Conservation (phyloP, 2,329 filamentous ascomycete species). For the Gnomoniopsis sp. region DNA sequence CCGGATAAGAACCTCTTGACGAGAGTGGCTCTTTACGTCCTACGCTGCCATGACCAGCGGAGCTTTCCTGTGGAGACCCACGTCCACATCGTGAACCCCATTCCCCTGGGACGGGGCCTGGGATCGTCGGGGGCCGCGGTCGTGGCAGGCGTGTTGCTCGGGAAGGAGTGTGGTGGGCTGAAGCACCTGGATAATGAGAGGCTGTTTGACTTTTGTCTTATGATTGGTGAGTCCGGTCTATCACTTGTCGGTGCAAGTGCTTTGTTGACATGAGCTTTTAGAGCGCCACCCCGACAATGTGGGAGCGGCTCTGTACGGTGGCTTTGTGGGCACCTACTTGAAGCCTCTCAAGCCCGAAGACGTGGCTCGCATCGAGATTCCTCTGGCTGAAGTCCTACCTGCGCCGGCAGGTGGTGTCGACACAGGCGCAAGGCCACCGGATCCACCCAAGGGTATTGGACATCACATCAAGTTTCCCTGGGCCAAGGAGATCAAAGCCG, state of each 20-base stretch:
- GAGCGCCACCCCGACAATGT: conserved; percentile 93
- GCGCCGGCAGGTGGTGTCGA: conserved; percentile 87
- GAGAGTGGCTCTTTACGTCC: conserved; percentile 87
- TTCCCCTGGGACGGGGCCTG: conserved; percentile 85
- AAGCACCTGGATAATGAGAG: conserved; percentile 71
- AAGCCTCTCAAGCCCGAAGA: conserved; percentile 89
- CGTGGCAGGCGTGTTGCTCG: conserved; percentile 90
- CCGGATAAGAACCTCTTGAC: conserved; percentile 91
- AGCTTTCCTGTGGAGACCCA: conserved; percentile 82
- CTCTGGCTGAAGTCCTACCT: conserved; percentile 87
- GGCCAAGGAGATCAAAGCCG: conserved; percentile 92
- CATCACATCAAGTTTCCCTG: conserved; percentile 95
- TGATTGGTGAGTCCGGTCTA: conserved; percentile 68
- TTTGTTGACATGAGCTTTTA: conserved; percentile 25
- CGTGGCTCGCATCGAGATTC: conserved; percentile 86
- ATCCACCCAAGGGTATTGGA: conserved; percentile 88
- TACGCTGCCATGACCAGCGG: conserved; percentile 85
- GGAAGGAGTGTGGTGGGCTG: conserved; percentile 81
- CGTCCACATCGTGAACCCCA: conserved; percentile 93
- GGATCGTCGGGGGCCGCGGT: conserved; percentile 96
- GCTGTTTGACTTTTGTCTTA: conserved; percentile 92
- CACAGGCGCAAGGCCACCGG: conserved; percentile 80
- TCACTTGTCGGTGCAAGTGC: not conserved
- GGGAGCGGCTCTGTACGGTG: conserved; percentile 89
- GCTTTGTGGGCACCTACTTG: conserved; percentile 94